These are phyloP conservation scores for Fusarium protoensiforme DNA, from an alignment of 2,329 filamentous ascomycete species.

Conservation along the genomic window DNA sequence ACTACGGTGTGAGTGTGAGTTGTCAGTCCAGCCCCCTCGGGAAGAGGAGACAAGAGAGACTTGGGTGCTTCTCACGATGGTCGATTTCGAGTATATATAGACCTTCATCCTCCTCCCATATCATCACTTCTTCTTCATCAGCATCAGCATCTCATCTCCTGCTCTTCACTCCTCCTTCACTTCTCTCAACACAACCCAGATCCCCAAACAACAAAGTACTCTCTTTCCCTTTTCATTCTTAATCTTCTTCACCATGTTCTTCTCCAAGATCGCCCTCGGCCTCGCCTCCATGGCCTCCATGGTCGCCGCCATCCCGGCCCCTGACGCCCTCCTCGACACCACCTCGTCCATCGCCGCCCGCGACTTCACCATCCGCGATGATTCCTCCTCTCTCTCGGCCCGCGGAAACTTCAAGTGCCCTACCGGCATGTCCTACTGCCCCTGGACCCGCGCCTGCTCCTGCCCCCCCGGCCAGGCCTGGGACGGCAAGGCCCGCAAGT, in stretches of 20 bases:
- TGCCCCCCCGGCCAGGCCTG: constrained; percentile 55
- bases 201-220: not conserved
- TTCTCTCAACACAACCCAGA: not conserved
- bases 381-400: constrained; percentile 33
- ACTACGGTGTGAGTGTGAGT: constrained; percentile 8
- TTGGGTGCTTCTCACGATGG: not conserved
- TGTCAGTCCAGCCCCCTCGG: not conserved
- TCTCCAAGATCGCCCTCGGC: constrained; percentile 42
- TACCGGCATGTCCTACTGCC: constrained; percentile 49
- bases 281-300: constrained; percentile 43
- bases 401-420: constrained; percentile 48
- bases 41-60: not conserved
- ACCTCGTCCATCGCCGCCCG: constrained; percentile 26
- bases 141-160: constrained; percentile 10
- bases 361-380: constrained; percentile 28
- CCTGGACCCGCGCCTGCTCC: constrained; percentile 55
- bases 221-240: not conserved
- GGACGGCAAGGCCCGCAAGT: constrained; percentile 44
- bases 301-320: constrained; percentile 36
- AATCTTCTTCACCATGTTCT: constrained; percentile 43
- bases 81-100: constrained; percentile 26
- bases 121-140: constrained; percentile 17
- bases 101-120: constrained; percentile 5
- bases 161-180: constrained; percentile 26
- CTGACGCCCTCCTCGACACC: constrained; percentile 47